phyloP scores from a whole-genome alignment of 2,329 filamentous ascomycete species.

The Calonectria montana region DNA sequence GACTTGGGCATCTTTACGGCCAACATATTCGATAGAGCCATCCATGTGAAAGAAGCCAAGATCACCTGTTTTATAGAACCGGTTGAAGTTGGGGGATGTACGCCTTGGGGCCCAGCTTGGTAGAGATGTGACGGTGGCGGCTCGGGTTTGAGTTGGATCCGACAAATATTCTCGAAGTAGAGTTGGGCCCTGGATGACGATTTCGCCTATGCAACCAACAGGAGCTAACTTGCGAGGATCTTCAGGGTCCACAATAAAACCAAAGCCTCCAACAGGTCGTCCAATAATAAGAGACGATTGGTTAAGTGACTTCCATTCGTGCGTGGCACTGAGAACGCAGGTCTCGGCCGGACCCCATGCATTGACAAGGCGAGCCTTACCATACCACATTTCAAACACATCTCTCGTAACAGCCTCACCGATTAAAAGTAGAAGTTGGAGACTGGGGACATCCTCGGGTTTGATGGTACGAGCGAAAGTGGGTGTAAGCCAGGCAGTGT shows the following conservation, averaged over 20 bases:
- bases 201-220: slow-evolving; percentile 25
- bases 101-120: not conserved
- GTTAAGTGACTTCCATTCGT: slow-evolving; percentile 15
- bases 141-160: not conserved
- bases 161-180: slow-evolving; percentile 62
- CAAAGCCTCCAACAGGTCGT: slow-evolving; percentile 21
- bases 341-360: slow-evolving; percentile 26
- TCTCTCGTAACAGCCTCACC: slow-evolving; percentile 24
- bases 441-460: slow-evolving; percentile 1
- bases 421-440: slow-evolving; percentile 11
- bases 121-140: not conserved
- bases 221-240: slow-evolving; percentile 15
- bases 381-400: slow-evolving; percentile 17
- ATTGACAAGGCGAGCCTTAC: slow-evolving; percentile 18
- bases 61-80: slow-evolving; percentile 60
- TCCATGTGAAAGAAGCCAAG: slow-evolving; percentile 51
- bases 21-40: slow-evolving; percentile 56
- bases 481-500: not conserved
- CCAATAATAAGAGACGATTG: slow-evolving; percentile 20
- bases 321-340: slow-evolving; percentile 11
- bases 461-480: not conserved
- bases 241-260: slow-evolving; percentile 20
- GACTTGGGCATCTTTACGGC: slow-evolving; percentile 67
- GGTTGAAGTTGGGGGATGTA: not conserved
- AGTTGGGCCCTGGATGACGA: slow-evolving; percentile 43